Conservation (phyloP, 2,329 filamentous ascomycete species). For the Venturia asperata region DNA sequence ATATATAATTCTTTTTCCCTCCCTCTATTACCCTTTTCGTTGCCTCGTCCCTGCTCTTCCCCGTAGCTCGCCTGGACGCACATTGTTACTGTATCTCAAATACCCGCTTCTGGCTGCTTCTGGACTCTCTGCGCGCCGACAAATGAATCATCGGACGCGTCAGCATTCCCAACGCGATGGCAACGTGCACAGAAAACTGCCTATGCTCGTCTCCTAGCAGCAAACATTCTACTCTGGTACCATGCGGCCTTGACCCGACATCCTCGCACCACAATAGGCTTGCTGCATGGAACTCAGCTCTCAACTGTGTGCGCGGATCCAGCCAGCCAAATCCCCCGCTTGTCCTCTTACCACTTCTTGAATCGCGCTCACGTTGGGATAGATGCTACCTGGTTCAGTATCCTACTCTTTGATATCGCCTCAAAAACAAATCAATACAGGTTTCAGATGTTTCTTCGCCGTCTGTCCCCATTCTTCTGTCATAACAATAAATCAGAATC, state of each 20-base stretch:
- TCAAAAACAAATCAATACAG: background rate
- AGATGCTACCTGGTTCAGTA: background rate
- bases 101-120: background rate
- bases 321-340: background rate
- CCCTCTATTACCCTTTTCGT: background rate
- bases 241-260: background rate
- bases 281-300: background rate
- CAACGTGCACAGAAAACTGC: background rate
- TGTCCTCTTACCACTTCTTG: background rate
- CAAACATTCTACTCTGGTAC: background rate
- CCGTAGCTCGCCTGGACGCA: background rate
- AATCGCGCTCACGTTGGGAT: background rate
- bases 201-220: background rate
- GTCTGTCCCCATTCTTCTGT: constrained; percentile 7
- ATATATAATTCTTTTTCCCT: no score
- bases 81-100: background rate
- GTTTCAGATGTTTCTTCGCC: background rate
- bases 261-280: background rate
- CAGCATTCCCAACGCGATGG: background rate
- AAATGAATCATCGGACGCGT: constrained; percentile 6
- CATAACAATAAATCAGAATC: constrained; percentile 5
- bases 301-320: background rate
- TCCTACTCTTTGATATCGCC: background rate
- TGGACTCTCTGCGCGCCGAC: background rate
- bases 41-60: background rate